Base-by-base conservation (phyloP, 2,329 filamentous ascomycete species). In the Aspergillus sp. region DNA sequence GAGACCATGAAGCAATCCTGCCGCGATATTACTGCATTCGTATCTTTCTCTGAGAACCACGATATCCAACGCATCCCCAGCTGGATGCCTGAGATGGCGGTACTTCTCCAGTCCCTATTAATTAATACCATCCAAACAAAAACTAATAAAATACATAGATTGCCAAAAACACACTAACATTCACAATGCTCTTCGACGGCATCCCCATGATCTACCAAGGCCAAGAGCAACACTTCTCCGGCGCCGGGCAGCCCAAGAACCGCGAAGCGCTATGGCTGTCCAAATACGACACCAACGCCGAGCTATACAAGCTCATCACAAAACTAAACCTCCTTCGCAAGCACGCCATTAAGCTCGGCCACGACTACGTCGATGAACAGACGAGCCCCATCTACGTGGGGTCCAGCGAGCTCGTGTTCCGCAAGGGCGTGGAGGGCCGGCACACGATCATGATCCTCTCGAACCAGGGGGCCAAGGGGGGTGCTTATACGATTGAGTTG, bases 151-250 rank as follows among this genome's bases (percentile, higher is more conserved):
- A 24, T 24, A 4, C 6, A 24, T 7, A 70, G 51, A 76, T 86
- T 2, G 81, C 85, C 46, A 83, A 84, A 68, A 89, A 89, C 64
- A 79, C 82, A 3, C 75, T 88, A 40, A 79, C 84, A 0, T 88
- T 84, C 65, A 83, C 82, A n/a, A 79, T 89, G 22, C 79, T 89
- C n/a, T 67, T 68, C 37, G 71, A 86, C 54, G 86, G 86, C 17
- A 83, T 88, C 40, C 85, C 85, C 1, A 84, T 87, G 56, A 78
- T 88, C 40, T 89, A 88, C 71, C 81, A 87, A 62, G 86, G 86
- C 24, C 83, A 86, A 58, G 86, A 89, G 70, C 86, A 89, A 66
- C 83, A 82, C 59, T 85, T 80, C 66, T 68, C 75, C 2, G 81
- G 81, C 20, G 78, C 75, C n/a, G 75, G 70, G 45, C 70, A 68